Percentiles rank a stretch among this genome's conserved stretches.
Evolutionary conservation across 2,329 filamentous ascomycete genomes (phyloP).

Genomic region (Davidsoniella australis): DNA sequence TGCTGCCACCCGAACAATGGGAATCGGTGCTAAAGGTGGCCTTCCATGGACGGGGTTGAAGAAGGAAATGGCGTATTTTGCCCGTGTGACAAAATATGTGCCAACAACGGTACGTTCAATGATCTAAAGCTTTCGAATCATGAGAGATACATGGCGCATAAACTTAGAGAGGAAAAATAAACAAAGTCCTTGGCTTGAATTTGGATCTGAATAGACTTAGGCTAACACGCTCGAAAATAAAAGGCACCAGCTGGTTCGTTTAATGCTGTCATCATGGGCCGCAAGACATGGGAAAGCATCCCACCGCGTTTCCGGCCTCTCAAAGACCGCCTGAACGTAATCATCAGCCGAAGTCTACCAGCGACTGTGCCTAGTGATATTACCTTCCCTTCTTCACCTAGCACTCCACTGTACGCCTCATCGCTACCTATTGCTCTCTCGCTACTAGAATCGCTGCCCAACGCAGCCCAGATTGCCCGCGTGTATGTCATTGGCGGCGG

Average conservation of each 20-base stretch:
- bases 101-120: constrained; percentile 22
- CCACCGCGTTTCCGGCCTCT: constrained; percentile 64
- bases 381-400: constrained; percentile 8
- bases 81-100: constrained; percentile 63
- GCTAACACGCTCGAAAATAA: not conserved
- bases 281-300: constrained; percentile 91
- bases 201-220: not conserved
- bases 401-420: constrained; percentile 31
- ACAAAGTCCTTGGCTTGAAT: not conserved
- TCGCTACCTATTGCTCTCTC: constrained; percentile 42
- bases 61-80: constrained; percentile 91
- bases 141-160: too few species aligned
- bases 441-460: constrained; percentile 19
- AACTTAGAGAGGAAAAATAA: not conserved
- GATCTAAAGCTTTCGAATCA: not conserved
- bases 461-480: constrained; percentile 28
- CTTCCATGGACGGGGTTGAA: constrained; percentile 82
- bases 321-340: constrained; percentile 62
- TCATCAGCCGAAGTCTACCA: constrained; percentile 45
- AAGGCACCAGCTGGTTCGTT: constrained; percentile 21
- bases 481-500: constrained; percentile 83
- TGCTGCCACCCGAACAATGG: constrained; percentile 77
- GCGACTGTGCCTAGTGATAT: constrained; percentile 13
- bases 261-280: constrained; percentile 89
- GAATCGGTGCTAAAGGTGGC: constrained; percentile 63